Evolutionary conservation across 441 rosid genomes (phyloP), one percentile per base, ranked within the genome.

Genomic region (Erodium trifolium): DNA sequence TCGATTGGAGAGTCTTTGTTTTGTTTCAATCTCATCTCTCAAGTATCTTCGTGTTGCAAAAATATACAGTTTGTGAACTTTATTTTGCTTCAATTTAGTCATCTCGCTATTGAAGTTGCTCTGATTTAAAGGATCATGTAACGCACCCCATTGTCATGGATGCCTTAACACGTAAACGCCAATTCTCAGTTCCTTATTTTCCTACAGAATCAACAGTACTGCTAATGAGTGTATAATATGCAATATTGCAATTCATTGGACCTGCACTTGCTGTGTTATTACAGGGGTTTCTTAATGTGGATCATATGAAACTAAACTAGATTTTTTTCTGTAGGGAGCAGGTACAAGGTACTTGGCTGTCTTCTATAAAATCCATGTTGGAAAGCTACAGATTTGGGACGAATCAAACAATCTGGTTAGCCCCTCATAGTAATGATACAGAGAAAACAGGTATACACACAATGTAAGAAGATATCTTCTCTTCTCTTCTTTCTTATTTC

Each of bases 301-400:
- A 91, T 79, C 89, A 77, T 62, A 11, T 2, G 97, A 93, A 80
- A 84, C 98, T 35, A 88, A 85, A 78, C 96, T 91, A 1, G 90
- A 91, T 2, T 59, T 47, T 6, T 49, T 43, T 23, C 27, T 47
- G 45, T 67, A 67, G 49, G 64, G 75, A 43, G 16, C 47, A 37
- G 67, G 65, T 45, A 45, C 41, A 34, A 37, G 67, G 65, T 45
- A 45, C 41, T 70, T 47, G n/a, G 11, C 53, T 47, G 53, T 47
- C 53, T 64, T 11, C 37, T 8, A 11, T 18, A 8, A 17, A n/a
- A 34, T 49, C 18, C 31, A 0, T 65, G 45, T 29, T 16, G 14
- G 19, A 53, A 67, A 35, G 71, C 68, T 63, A 72, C 65, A 39
- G 41, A 13, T 65, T 34, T 47, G 66, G 37, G 27, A 18, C 23